Evolutionary conservation across 768 basidiomycete genomes (phyloP), one percentile per base, ranked within the genome.

Genomic region (Serendipita sp.): DNA sequence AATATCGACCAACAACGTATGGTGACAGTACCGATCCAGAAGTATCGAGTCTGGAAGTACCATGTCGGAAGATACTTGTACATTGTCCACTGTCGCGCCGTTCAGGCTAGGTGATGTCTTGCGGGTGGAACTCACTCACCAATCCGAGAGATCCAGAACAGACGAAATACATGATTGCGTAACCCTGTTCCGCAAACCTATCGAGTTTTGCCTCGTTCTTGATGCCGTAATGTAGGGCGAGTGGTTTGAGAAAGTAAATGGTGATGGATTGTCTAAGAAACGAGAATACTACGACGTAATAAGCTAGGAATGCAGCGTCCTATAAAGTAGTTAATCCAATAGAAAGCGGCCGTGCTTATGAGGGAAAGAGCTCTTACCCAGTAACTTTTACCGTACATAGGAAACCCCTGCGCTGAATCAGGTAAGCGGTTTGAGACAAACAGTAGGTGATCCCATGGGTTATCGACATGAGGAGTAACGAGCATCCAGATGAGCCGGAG

Each of bases 151-250:
- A 70, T 5, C 89, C 86, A 67, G 85, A 85, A 67, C 83, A 64
- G 1, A 76, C 69, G 69, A 91, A 94, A 74, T 98, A 99, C 11
- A 89, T 68, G 51, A 89, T 62, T 0, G 92, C 89, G 73, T 99
- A 96, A 0, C 83, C 84, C 71, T 95, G 95, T 75, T 99, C 95
- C 18, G 85, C 89, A 70, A 97, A 97, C 41, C 95, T 78, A 64
- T 85, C 83, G 13, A 92, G 73, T 73, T 94, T 96, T 28, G 72
- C 71, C 65, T 75, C 73, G 67, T 79, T 83, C 70, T 76, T 81
- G 58, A 99, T 80, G 1, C 92, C 88, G 64, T 86, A 84, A 66
- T 79, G 78, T 36, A 76, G 79, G 0, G 87, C 93, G 44, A 92
- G 68, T 1, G 88, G 89, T 28, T 77, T 76, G 48, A 84, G 83